Evolutionary conservation across 2,329 filamentous ascomycete genomes (phyloP).

Genomic region (Torrubiellomyces zombiae): DNA sequence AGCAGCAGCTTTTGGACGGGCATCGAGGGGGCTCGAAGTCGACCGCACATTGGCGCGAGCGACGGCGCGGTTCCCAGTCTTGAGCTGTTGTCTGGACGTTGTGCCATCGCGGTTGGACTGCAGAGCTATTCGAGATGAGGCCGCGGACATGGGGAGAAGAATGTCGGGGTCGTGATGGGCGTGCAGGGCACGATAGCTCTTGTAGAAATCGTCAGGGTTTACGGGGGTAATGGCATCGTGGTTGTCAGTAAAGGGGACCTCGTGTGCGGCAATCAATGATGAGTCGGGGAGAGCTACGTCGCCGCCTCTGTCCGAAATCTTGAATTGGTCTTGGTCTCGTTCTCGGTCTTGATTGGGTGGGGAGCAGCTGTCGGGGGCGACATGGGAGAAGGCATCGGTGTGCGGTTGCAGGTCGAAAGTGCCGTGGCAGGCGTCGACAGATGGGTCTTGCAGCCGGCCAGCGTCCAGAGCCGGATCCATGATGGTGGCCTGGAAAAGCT

Average conservation of each 20-base stretch:
- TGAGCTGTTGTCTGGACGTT: slow-evolving; percentile 28
- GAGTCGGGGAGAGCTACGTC: no score
- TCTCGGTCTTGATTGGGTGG: no score
- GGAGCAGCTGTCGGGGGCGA: slow-evolving; percentile 2
- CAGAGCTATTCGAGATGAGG: slow-evolving; percentile 23
- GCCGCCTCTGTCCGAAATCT: no score
- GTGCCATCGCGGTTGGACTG: slow-evolving; percentile 34
- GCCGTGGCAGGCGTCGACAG: slow-evolving; percentile 4
- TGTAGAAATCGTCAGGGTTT: slow-evolving; percentile 40
- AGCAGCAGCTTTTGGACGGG: slow-evolving; percentile 19
- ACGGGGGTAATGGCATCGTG: slow-evolving; percentile 23
- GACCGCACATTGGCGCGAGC: slow-evolving; percentile 31
- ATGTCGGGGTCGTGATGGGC: slow-evolving; percentile 17
- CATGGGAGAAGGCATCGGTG: slow-evolving; percentile 1
- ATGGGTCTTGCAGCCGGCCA: slow-evolving; percentile 9
- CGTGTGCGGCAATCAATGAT: slow-evolving; percentile 6
- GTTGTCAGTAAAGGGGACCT: slow-evolving; percentile 8
- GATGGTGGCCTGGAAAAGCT: slow-evolving; percentile 7
- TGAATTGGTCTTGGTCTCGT: no score
- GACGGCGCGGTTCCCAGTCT: slow-evolving; percentile 22
- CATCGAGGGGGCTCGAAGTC: slow-evolving; percentile 37
- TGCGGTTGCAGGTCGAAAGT: slow-evolving; percentile 7
- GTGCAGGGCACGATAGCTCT: slow-evolving; percentile 26
- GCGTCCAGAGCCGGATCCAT: slow-evolving; percentile 15
- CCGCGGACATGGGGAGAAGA: slow-evolving; percentile 18